Percentiles rank a stretch among this genome's conserved stretches.
These are phyloP conservation scores for Zymoseptoria brevis DNA, from an alignment of 2,329 filamentous ascomycete genomes.

Conservation along the genomic window DNA sequence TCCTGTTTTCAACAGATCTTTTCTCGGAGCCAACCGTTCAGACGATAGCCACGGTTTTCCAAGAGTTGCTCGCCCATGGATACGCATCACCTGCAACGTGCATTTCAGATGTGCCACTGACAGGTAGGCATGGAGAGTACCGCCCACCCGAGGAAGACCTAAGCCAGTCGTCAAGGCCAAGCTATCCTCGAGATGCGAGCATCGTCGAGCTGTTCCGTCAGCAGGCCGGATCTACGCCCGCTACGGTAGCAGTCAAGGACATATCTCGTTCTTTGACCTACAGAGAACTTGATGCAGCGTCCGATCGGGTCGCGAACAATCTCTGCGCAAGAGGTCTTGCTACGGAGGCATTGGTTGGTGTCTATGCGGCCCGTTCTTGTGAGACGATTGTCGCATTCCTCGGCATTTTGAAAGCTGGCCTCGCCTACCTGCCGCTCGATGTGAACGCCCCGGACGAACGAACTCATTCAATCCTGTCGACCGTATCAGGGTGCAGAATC, in stretches of 20 bases:
- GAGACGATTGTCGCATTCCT: constrained; percentile 2
- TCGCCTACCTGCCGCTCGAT: constrained; percentile 6
- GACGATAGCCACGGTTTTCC: not conserved
- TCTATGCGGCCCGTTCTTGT: constrained; percentile 1
- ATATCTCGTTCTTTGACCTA: not conserved
- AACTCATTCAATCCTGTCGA: not conserved
- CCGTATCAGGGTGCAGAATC: not conserved
- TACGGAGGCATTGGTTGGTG: constrained; percentile 3
- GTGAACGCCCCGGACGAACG: constrained; percentile 1
- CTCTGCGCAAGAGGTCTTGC: not conserved
- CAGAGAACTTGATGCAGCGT: not conserved
- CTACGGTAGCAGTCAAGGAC: constrained; percentile 3
- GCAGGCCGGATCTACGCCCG: constrained; percentile 1
- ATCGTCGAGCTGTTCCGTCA: not conserved
- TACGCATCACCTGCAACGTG: constrained; percentile 1
- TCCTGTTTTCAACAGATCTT: constrained; percentile 2
- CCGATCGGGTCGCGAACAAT: constrained; percentile 1
- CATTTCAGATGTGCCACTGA: not conserved
- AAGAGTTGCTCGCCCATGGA: constrained; percentile 2
- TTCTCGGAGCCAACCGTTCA: constrained; percentile 4
- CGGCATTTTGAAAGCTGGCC: constrained; percentile 4
- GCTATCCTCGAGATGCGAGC: constrained; percentile 1
- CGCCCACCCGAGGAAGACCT: not conserved
- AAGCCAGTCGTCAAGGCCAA: too few species aligned
- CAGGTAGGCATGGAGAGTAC: constrained; percentile 1